Base-by-base conservation (phyloP, 352 stramenopile species). In the Pythium monospermum region DNA sequence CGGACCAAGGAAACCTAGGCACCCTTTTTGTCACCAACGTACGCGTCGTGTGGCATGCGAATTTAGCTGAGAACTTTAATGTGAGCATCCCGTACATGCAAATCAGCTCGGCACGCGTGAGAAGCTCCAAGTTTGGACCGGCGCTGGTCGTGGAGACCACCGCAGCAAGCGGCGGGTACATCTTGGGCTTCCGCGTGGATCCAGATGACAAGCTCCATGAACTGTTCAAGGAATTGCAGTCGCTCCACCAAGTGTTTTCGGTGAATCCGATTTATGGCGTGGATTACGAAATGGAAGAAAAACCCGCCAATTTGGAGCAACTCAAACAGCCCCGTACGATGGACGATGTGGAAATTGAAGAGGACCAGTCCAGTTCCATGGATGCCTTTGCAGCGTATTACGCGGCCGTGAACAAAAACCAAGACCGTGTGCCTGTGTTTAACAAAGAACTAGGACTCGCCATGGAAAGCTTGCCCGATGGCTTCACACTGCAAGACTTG, bases 61-160 rank as follows among this genome's bases (percentile, higher is more conserved):
- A 94, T 53, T 60, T 97, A 26, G 89, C 91, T 1, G 80, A 95
- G 58, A 97, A 97, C 69, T 97, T 97, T 67, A 97, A 97, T 60
- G 90, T 97, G 21, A 95, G 80, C 64, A 94, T 97, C 35, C 91
- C 91, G 39, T 97, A 96, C 77, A 94, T 97, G 70, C 90, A 97
- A 68, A 96, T 97, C 62, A 85, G 84, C 43, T 87, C 74, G 43
- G 72, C 87, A 45, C 69, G 81, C 23, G 79, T 96, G 36, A 82
- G 87, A 28, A 78, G 81, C 33, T 96, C 84, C 21, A 96, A 96
- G 59, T 97, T 97, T 41, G 91, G 91, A 0, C 80, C 73, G 1
- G 91, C 91, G 5, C 66, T 97, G 36, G 91, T 97, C 8, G 71
- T 97, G 26, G 87, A 96, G 61, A 98, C 91, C 1, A 90, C 76